A percentile compares a stretch with the other conserved stretches of the same genome.
phyloP scores from a whole-genome alignment of 2,329 filamentous ascomycete genomes.

The Trichoderma oligosporum region DNA sequence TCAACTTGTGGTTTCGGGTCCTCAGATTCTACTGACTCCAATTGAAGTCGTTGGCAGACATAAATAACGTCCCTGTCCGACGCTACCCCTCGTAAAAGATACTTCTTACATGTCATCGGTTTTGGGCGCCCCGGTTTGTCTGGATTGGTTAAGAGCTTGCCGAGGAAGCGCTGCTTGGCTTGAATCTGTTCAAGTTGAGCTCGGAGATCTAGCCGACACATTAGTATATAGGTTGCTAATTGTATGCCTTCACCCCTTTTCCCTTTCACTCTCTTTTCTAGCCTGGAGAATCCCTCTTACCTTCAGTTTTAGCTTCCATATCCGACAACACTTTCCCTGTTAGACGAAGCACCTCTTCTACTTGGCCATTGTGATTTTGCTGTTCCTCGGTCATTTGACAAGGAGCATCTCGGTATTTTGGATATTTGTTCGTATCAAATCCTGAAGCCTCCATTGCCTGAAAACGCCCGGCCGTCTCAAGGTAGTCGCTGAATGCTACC shows the following conservation, averaged over 20 bases:
- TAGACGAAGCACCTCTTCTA: conserved; percentile 34
- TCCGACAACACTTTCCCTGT: conserved; percentile 35
- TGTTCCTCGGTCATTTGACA: conserved; percentile 35
- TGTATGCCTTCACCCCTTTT: background rate
- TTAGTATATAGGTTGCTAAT: conserved; percentile 23
- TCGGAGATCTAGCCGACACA: conserved; percentile 28
- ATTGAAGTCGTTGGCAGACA: conserved; percentile 44
- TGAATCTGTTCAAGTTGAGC: conserved; percentile 32
- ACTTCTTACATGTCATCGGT: conserved; percentile 44
- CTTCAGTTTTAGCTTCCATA: conserved; percentile 32
- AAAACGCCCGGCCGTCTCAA: conserved; percentile 37
- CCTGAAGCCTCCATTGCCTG: conserved; percentile 36
- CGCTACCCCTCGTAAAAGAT: conserved; percentile 50
- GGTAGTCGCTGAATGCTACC: conserved; percentile 33
- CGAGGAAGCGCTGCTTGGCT: conserved; percentile 38
- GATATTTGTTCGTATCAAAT: conserved; percentile 37
- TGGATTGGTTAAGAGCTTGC: conserved; percentile 39
- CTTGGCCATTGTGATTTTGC: conserved; percentile 28
- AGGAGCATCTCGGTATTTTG: conserved; percentile 40
- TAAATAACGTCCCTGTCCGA: conserved; percentile 47
- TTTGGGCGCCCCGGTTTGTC: conserved; percentile 35
- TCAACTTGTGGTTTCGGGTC: conserved; percentile 35
- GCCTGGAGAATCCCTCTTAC: conserved; percentile 29
- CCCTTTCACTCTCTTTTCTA: background rate
- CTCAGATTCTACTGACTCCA: conserved; percentile 42